A percentile compares a stretch with the other conserved stretches of the same genome.
These are phyloP conservation scores for Wickerhamomyces mucosus DNA, from an alignment of 805 yeast species.

Conservation along the genomic window DNA sequence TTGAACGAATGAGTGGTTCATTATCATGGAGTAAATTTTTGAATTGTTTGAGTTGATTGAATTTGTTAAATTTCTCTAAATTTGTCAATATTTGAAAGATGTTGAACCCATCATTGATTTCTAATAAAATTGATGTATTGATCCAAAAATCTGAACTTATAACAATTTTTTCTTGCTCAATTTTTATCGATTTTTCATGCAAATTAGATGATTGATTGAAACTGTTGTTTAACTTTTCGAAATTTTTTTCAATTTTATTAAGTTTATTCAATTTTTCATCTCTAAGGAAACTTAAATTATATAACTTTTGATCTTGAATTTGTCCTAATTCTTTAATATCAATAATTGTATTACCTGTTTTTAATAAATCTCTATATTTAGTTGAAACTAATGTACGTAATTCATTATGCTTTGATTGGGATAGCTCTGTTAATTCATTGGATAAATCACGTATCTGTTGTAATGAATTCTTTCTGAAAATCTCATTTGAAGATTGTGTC, in stretches of 20 bases:
- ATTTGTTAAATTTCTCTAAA: neutral
- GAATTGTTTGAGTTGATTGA: neutral
- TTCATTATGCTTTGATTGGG: conserved; percentile 11
- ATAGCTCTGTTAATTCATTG: neutral
- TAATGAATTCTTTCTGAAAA: neutral
- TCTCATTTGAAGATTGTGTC: neutral
- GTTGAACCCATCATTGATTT: neutral
- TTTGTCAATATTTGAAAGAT: neutral
- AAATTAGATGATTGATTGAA: neutral
- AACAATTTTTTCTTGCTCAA: neutral
- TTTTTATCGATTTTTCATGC: neutral
- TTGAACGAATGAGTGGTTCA: neutral
- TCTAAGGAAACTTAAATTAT: conserved; percentile 14
- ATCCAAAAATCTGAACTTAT: neutral
- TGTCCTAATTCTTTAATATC: conserved; percentile 14
- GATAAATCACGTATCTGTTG: neutral
- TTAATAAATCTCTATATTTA: conserved; percentile 17
- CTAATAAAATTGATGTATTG: neutral
- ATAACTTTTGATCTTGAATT: conserved; percentile 12
- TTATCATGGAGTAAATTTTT: neutral
- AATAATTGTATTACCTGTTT: conserved; percentile 19
- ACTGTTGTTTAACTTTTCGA: conserved; percentile 3
- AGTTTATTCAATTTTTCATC: conserved; percentile 6
- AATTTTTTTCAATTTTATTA: conserved; percentile 10
- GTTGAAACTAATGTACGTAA: conserved; percentile 16